These are phyloP conservation scores for Leccinum boreale DNA, from an alignment of 768 basidiomycete genomes.

Conservation along the genomic window DNA sequence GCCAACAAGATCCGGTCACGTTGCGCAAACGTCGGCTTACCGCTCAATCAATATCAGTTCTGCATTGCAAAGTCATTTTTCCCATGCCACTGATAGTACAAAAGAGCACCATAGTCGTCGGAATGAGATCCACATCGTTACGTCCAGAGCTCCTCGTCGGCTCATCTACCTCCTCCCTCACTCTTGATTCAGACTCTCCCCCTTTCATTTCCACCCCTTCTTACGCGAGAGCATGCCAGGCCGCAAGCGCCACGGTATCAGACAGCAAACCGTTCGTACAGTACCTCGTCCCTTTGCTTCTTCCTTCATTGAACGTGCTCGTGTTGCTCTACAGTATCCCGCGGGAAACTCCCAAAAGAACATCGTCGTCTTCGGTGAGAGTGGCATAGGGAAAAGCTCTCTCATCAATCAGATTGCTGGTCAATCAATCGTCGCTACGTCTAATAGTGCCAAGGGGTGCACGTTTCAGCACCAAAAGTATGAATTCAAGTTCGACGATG, in stretches of 20 bases:
- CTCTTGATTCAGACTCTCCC: no score
- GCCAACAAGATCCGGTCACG: no score
- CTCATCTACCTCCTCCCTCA: neutral
- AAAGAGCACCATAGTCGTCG: conserved; percentile 10
- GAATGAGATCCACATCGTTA: conserved; percentile 1
- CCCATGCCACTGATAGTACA: conserved; percentile 6
- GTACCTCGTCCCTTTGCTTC: conserved; percentile 3
- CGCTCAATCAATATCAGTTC: no score
- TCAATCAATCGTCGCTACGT: conserved; percentile 36
- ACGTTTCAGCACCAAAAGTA: conserved; percentile 32
- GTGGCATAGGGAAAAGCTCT: conserved; percentile 39
- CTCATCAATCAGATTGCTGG: conserved; percentile 39
- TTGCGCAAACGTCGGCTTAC: no score
- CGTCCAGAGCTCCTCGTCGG: conserved; percentile 3
- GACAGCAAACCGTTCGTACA: conserved; percentile 7
- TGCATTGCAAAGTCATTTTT: no score
- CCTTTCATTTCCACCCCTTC: neutral
- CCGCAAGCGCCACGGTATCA: conserved; percentile 11
- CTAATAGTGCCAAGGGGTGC: conserved; percentile 32
- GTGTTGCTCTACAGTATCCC: conserved; percentile 10
- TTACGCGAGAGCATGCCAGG: conserved; percentile 10
- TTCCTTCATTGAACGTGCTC: conserved; percentile 1
- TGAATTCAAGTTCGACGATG: conserved; percentile 23
- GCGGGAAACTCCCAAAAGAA: conserved; percentile 15
- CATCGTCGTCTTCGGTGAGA: conserved; percentile 28